phyloP scores from a whole-genome alignment of 495 filamentous ascomycete species.

The Thermothielavioides terrestris region DNA sequence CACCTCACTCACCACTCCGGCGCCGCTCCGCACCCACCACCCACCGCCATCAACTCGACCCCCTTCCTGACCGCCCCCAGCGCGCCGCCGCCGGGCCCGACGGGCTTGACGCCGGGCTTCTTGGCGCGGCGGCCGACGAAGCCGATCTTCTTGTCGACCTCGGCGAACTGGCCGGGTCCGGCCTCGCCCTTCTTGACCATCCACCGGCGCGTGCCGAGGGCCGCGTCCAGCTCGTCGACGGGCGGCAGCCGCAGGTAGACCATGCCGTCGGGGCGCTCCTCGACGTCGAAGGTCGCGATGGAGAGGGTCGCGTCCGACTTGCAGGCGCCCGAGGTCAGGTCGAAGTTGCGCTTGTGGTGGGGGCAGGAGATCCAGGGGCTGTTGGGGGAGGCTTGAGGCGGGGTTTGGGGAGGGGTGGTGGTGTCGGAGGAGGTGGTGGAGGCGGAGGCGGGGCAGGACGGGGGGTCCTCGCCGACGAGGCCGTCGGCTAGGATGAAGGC shows the following conservation, averaged over 20 bases:
- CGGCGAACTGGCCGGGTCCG: slow-evolving; percentile 50
- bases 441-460: slow-evolving; percentile 46
- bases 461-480: slow-evolving; percentile 68
- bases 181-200: slow-evolving; percentile 70
- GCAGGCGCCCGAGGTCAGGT: slow-evolving; percentile 66
- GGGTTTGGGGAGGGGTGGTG: too few relatives aligned
- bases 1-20: slow-evolving; percentile 53
- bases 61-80: slow-evolving; percentile 30
- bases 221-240: slow-evolving; percentile 72
- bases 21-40: slow-evolving; percentile 40
- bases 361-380: slow-evolving; percentile 82
- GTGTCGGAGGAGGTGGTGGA: slow-evolving; percentile 16
- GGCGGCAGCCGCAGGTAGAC: slow-evolving; percentile 83
- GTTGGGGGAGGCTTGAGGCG: slow-evolving; percentile 24
- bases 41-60: slow-evolving; percentile 30
- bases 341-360: slow-evolving; percentile 87
- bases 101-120: slow-evolving; percentile 35
- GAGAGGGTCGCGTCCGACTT: slow-evolving; percentile 65
- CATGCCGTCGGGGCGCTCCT: slow-evolving; percentile 51
- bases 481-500: slow-evolving; percentile 86
- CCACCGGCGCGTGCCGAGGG: slow-evolving; percentile 76
- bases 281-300: slow-evolving; percentile 78
- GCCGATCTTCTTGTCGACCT: slow-evolving; percentile 56
- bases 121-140: slow-evolving; percentile 33
- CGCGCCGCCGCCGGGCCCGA: slow-evolving; percentile 30